phyloP scores from a whole-genome alignment of 2,329 filamentous ascomycete genomes.

The Penicillium sp. region DNA sequence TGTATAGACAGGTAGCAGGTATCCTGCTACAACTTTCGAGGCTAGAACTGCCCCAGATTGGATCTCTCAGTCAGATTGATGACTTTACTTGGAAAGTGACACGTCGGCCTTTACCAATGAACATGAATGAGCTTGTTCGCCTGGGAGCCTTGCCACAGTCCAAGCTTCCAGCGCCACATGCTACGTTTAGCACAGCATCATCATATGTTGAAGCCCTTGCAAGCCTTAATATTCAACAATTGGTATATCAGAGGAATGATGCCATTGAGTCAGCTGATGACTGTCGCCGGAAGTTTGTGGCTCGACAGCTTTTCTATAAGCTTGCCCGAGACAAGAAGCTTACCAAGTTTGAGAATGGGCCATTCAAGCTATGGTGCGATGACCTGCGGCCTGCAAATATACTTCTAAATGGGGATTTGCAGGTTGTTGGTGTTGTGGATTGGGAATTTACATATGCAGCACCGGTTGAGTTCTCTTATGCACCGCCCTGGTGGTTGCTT shows the following conservation, averaged over 20 bases:
- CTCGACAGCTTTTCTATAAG: conserved; percentile 18
- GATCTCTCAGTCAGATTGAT: neutral
- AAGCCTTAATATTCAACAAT: neutral
- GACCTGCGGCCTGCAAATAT: conserved; percentile 21
- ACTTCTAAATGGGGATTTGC: conserved; percentile 8
- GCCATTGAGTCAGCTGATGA: conserved; percentile 18
- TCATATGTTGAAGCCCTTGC: neutral
- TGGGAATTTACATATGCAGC: conserved; percentile 17
- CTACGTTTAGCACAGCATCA: neutral
- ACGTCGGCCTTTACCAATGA: neutral
- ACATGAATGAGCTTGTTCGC: neutral
- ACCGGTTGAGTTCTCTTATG: conserved; percentile 4
- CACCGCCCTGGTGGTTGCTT: conserved; percentile 25
- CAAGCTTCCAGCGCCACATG: neutral
- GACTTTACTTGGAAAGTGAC: neutral
- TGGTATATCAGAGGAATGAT: neutral
- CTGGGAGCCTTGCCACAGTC: neutral
- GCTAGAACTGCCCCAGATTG: neutral
- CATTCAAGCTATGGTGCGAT: conserved; percentile 26
- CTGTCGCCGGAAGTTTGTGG: conserved; percentile 20
- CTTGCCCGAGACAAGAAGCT: conserved; percentile 11
- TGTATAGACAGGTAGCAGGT: neutral
- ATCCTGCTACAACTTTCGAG: neutral
- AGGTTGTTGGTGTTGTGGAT: conserved; percentile 12
- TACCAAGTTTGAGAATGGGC: conserved; percentile 16